Evolutionary conservation across 108 stramenopile genomes (phyloP).

Genomic region (Aurantiochytrium sp.): DNA sequence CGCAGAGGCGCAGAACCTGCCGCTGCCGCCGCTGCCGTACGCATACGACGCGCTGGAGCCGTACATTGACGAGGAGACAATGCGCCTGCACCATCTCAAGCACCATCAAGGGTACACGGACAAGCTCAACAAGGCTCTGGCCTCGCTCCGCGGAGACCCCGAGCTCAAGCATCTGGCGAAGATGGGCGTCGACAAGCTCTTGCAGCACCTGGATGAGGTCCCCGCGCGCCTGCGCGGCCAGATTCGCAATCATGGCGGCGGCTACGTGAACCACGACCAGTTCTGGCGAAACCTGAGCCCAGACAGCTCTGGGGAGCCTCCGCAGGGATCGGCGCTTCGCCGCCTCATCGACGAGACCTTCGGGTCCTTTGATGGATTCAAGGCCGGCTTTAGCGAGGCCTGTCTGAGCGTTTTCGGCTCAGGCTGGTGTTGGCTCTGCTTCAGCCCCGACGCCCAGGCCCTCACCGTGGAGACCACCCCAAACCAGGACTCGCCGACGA

Average conservation of each 20-base stretch:
- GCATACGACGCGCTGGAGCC: conserved; percentile 52
- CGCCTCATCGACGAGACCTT: conserved; percentile 37
- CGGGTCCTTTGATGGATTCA: conserved; percentile 44
- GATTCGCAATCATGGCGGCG: conserved; percentile 45
- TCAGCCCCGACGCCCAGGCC: not conserved
- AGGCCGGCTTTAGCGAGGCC: conserved; percentile 36
- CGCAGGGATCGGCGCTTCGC: conserved; percentile 15
- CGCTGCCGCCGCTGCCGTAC: conserved; percentile 49
- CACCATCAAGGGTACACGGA: conserved; percentile 35
- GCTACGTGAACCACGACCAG: conserved; percentile 56
- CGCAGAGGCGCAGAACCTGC: not conserved
- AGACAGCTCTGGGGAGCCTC: conserved; percentile 38
- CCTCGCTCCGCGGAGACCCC: conserved; percentile 47
- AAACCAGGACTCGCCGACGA: conserved; percentile 54
- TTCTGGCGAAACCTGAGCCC: conserved; percentile 52
- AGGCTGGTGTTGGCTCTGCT: conserved; percentile 53
- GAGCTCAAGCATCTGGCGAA: conserved; percentile 48
- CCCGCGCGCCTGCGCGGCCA: conserved; percentile 35
- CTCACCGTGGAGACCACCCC: conserved; percentile 40
- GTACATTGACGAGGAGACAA: conserved; percentile 51
- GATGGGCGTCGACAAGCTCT: conserved; percentile 51
- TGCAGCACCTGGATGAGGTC: conserved; percentile 49
- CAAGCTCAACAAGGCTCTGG: conserved; percentile 46
- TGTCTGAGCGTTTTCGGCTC: conserved; percentile 47
- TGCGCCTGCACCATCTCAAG: conserved; percentile 35